These are phyloP conservation scores for Phytophthora agathidicida DNA, from an alignment of 352 stramenopile genomes.

Conservation along the genomic window DNA sequence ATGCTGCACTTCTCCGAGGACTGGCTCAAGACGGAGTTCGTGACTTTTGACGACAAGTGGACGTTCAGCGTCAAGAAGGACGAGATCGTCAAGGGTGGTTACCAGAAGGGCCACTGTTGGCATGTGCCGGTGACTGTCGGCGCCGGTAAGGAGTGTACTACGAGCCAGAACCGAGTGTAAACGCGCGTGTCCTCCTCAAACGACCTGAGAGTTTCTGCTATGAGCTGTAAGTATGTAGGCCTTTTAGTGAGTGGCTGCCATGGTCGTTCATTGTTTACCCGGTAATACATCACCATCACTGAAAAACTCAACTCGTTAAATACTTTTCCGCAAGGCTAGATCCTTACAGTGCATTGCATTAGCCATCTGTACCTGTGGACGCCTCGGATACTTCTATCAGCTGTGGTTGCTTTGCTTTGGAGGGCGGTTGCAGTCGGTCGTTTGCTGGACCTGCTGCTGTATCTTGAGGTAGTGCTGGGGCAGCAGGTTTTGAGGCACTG, in stretches of 20 bases:
- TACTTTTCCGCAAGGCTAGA: slow-evolving; percentile 9
- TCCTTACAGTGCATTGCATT: background rate
- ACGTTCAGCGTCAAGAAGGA: slow-evolving; percentile 79
- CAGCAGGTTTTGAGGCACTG: background rate
- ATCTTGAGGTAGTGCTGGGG: background rate
- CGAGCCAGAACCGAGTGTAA: slow-evolving; percentile 31
- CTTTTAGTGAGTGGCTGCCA: slow-evolving; percentile 1
- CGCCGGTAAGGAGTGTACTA: slow-evolving; percentile 66
- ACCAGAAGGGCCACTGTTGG: slow-evolving; percentile 87
- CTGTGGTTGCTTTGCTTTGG: slow-evolving; percentile 15
- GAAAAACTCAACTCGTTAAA: slow-evolving; percentile 24
- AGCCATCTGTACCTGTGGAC: background rate
- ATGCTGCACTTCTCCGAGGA: slow-evolving; percentile 87
- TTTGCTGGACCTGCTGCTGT: background rate
- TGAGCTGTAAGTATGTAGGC: slow-evolving; percentile 27
- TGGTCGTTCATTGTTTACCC: slow-evolving; percentile 17
- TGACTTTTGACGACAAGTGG: slow-evolving; percentile 84
- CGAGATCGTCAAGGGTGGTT: slow-evolving; percentile 79
- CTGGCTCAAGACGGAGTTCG: slow-evolving; percentile 85
- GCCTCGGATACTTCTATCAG: slow-evolving; percentile 1
- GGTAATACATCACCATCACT: slow-evolving; percentile 28
- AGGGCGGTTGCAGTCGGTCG: background rate
- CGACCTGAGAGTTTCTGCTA: slow-evolving; percentile 4
- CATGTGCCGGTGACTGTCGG: slow-evolving; percentile 77
- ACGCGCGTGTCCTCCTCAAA: background rate